Evolutionary conservation across 2,329 filamentous ascomycete species (phyloP).

Genomic region (Pseudogymnoascus sp.): DNA sequence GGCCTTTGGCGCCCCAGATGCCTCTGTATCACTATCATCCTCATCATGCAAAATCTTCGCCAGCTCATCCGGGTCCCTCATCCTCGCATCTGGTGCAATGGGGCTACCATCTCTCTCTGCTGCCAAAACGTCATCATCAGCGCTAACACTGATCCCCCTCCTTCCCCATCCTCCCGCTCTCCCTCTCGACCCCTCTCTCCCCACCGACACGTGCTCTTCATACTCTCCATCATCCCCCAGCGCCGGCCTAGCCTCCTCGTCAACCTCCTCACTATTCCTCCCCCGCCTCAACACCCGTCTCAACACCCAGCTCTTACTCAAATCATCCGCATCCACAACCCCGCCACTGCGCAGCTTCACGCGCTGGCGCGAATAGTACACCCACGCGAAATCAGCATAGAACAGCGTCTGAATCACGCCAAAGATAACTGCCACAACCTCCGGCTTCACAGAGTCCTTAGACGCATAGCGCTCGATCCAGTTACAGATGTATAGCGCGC

Average conservation of each 20-base stretch:
- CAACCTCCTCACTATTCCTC: constrained; percentile 14
- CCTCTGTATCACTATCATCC: constrained; percentile 32
- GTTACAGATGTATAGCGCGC: constrained; percentile 81
- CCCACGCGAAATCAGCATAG: constrained; percentile 93
- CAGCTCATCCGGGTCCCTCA: constrained; percentile 59
- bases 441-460: constrained; percentile 54
- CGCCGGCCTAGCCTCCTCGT: constrained; percentile 20
- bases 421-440: constrained; percentile 72
- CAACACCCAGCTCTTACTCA: constrained; percentile 77
- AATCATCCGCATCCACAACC: constrained; percentile 82
- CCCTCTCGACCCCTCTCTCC: not conserved
- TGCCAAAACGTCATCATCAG: constrained; percentile 52
- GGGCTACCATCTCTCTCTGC: constrained; percentile 40
- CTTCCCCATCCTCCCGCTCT: constrained; percentile 43
- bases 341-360: constrained; percentile 87
- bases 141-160: constrained; percentile 58
- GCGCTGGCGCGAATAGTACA: constrained; percentile 87
- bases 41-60: constrained; percentile 51
- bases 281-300: constrained; percentile 63
- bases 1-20: not conserved
- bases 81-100: constrained; percentile 49
- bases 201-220: not conserved
- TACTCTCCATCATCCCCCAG: constrained; percentile 22
- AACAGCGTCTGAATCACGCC: constrained; percentile 82
- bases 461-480: constrained; percentile 67